Conservation (phyloP, 352 stramenopile genomes). For the Peronospora farinosa region DNA sequence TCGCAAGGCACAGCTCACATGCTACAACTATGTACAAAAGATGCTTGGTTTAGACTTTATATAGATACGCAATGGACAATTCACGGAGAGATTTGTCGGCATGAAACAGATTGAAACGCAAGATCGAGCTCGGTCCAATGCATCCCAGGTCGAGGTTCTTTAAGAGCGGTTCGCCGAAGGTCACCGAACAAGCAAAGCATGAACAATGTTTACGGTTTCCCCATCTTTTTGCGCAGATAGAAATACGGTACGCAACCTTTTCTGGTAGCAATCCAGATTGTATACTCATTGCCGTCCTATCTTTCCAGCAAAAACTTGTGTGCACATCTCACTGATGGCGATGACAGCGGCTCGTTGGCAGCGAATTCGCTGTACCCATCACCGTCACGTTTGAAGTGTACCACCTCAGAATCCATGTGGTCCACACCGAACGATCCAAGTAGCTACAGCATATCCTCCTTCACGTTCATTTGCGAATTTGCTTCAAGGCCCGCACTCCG, state of each 20-base stretch:
- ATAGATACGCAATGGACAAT: conserved; percentile 17
- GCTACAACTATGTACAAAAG: too few relatives aligned
- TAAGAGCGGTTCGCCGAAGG: not conserved
- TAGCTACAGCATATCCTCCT: too few relatives aligned
- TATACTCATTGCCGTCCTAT: too few relatives aligned
- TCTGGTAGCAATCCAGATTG: too few relatives aligned
- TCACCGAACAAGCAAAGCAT: conserved; percentile 13
- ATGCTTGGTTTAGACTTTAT: too few relatives aligned
- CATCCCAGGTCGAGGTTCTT: too few relatives aligned
- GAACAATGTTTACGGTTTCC: conserved; percentile 1
- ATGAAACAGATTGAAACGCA: conserved; percentile 32
- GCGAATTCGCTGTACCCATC: conserved; percentile 11
- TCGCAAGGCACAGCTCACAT: too few relatives aligned
- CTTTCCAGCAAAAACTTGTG: too few relatives aligned
- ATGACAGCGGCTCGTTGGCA: conserved; percentile 16
- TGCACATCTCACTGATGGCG: too few relatives aligned
- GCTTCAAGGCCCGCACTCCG: conserved; percentile 10
- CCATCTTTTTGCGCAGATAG: too few relatives aligned
- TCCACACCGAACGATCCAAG: conserved; percentile 11
- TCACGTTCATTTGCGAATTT: conserved; percentile 27
- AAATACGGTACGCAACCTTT: too few relatives aligned
- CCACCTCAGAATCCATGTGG: conserved; percentile 6
- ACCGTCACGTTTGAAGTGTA: conserved; percentile 3
- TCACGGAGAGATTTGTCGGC: conserved; percentile 8
- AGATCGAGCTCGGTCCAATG: conserved; percentile 8